Conservation (phyloP, 805 yeast species). For the Candida glaebosa region DNA sequence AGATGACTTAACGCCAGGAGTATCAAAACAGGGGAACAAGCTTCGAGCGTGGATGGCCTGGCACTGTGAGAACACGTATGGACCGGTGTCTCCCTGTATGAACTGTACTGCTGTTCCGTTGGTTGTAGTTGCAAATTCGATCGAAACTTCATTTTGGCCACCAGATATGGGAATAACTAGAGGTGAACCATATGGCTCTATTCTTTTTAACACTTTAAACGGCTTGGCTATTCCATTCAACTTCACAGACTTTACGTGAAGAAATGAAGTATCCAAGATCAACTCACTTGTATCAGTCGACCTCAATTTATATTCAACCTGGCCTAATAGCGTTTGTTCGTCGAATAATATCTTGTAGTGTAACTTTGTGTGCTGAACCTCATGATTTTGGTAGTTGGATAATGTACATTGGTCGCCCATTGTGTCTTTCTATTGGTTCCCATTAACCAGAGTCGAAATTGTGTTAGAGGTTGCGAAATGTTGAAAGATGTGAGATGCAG, state of each 20-base stretch:
- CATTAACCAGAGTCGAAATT: too few species aligned
- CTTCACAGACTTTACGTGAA: slow-evolving; percentile 15
- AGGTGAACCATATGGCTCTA: slow-evolving; percentile 24
- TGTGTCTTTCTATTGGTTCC: not conserved
- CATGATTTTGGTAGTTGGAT: slow-evolving; percentile 26
- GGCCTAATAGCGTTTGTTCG: slow-evolving; percentile 18
- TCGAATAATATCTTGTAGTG: slow-evolving; percentile 23
- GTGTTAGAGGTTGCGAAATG: too few species aligned
- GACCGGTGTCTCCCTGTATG: slow-evolving; percentile 31
- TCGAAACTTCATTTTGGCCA: slow-evolving; percentile 11
- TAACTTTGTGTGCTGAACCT: slow-evolving; percentile 17
- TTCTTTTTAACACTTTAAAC: slow-evolving; percentile 11
- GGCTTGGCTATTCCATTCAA: slow-evolving; percentile 16
- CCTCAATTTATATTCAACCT: slow-evolving; percentile 18
- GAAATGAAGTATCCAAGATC: slow-evolving; percentile 25
- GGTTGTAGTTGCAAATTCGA: slow-evolving; percentile 25
- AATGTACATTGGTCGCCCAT: slow-evolving; percentile 23
- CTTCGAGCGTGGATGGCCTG: slow-evolving; percentile 35
- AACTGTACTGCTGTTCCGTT: slow-evolving; percentile 34
- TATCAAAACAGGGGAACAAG: slow-evolving; percentile 35
- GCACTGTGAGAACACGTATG: slow-evolving; percentile 35
- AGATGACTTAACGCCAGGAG: slow-evolving; percentile 30
- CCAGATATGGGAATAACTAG: slow-evolving; percentile 14
- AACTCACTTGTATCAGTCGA: slow-evolving; percentile 7
- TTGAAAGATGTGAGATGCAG: too few species aligned